A percentile compares a stretch with the other conserved stretches of the same genome.
These are phyloP conservation scores for Aspergillus fijiensis DNA, from an alignment of 2,329 filamentous ascomycete genomes.

Conservation along the genomic window DNA sequence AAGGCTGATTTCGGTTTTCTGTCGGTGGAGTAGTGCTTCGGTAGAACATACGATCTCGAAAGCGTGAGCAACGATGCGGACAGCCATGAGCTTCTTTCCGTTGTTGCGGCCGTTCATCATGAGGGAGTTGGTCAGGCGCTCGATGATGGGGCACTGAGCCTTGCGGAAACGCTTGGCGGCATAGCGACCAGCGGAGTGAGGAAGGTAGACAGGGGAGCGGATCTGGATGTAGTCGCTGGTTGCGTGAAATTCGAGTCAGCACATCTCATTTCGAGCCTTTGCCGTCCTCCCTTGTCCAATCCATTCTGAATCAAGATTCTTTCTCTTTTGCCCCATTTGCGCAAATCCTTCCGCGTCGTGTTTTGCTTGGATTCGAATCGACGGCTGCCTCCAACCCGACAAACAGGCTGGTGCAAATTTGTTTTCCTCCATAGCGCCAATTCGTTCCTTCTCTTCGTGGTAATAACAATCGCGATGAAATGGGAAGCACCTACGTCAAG, in stretches of 20 bases:
- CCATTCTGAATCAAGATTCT: neutral
- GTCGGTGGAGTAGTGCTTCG: neutral
- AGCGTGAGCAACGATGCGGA: slow-evolving; percentile 96
- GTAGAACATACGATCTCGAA: slow-evolving; percentile 91
- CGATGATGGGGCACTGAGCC: slow-evolving; percentile 99
- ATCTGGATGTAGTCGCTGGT: slow-evolving; percentile 99
- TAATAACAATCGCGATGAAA: slow-evolving; percentile 28
- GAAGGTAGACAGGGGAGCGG: slow-evolving; percentile 97
- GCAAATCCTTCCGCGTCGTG: neutral
- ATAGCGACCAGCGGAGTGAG: slow-evolving; percentile 98
- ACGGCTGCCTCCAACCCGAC: neutral
- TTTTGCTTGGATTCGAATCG: slow-evolving; percentile 9
- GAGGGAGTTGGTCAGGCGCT: slow-evolving; percentile 99
- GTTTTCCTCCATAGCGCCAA: slow-evolving; percentile 1
- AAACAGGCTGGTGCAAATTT: slow-evolving; percentile 8
- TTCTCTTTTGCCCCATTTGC: neutral
- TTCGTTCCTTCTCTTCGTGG: slow-evolving; percentile 12
- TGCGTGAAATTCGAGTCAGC: slow-evolving; percentile 31
- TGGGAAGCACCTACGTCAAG: slow-evolving; percentile 76
- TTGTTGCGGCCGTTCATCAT: slow-evolving; percentile 99
- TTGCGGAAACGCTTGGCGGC: slow-evolving; percentile 99
- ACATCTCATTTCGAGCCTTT: slow-evolving; percentile 17
- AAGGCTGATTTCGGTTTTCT: neutral
- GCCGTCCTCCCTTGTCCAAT: neutral
- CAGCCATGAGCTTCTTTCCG: slow-evolving; percentile 99